phyloP scores from a whole-genome alignment of 768 basidiomycete genomes.

The Cystofilobasidium capitatum region DNA sequence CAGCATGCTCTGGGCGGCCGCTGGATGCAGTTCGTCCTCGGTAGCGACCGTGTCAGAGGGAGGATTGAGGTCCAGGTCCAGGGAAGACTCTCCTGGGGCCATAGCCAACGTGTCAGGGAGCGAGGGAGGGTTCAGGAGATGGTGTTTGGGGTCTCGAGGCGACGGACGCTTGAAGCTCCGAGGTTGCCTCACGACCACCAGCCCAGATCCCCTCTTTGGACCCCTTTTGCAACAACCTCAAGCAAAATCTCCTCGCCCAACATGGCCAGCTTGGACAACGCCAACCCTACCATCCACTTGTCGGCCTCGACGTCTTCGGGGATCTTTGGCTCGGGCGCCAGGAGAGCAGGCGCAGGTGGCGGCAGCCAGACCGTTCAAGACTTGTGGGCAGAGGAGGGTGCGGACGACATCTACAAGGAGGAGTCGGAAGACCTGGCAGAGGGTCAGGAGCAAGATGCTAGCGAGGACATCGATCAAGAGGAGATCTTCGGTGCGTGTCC shows the following conservation, averaged over 20 bases:
- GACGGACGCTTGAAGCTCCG: no score
- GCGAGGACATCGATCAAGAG: slow-evolving; percentile 24
- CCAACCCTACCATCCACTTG: slow-evolving; percentile 74
- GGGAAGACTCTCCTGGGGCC: no score
- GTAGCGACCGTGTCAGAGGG: no score
- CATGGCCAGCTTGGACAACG: slow-evolving; percentile 50
- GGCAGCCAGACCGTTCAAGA: slow-evolving; percentile 40
- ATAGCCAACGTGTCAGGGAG: no score
- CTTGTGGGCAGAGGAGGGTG: slow-evolving; percentile 37
- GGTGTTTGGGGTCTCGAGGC: no score
- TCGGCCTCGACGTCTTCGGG: slow-evolving; percentile 29
- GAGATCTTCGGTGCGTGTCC: slow-evolving; percentile 18
- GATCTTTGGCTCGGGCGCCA: slow-evolving; percentile 11
- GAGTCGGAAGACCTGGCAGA: slow-evolving; percentile 7
- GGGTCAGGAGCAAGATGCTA: neutral
- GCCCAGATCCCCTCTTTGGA: neutral
- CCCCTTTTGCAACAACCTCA: neutral
- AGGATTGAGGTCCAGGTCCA: no score
- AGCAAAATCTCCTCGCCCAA: neutral
- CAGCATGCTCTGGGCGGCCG: no score
- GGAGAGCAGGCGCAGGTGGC: slow-evolving; percentile 37
- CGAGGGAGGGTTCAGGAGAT: no score
- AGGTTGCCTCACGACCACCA: neutral
- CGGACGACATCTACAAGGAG: neutral
- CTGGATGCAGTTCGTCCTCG: no score